Percentiles rank a stretch among this genome's conserved stretches.
Conservation (phyloP, 129 eudicot genomes). For the Mikania micrantha region DNA sequence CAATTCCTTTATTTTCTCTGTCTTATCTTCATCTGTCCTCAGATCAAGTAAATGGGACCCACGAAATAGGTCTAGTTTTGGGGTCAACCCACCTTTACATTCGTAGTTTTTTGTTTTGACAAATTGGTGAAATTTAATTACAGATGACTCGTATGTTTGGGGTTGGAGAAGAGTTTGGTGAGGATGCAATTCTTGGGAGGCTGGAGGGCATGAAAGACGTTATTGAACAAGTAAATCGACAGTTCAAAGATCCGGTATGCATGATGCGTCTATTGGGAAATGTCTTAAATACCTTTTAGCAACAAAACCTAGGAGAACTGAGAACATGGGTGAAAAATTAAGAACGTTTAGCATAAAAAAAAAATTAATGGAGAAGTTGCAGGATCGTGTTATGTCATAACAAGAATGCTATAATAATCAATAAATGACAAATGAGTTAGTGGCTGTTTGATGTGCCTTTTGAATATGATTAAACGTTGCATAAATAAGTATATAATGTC, state of each 20-base stretch:
- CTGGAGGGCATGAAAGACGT: constrained; percentile 97
- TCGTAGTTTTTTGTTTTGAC: background rate
- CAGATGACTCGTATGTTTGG: constrained; percentile 96
- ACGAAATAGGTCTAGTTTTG: too few relatives aligned
- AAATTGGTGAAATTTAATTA: constrained; percentile 14
- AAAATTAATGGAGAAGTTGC: too few relatives aligned
- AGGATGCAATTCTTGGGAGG: constrained; percentile 83
- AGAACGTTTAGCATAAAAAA: too few relatives aligned
- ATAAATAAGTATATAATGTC: background rate
- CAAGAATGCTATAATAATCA: too few relatives aligned
- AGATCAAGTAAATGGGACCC: too few relatives aligned
- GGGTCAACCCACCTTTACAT: background rate
- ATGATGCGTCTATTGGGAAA: constrained; percentile 25
- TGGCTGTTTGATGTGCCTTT: background rate
- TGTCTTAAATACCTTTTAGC: constrained; percentile 8
- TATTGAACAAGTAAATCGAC: constrained; percentile 89
- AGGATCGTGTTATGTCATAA: too few relatives aligned
- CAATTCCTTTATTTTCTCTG: too few relatives aligned
- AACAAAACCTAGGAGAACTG: background rate
- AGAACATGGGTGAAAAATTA: background rate
- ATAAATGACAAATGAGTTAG: too few relatives aligned
- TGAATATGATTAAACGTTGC: background rate
- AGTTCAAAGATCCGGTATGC: constrained; percentile 95
- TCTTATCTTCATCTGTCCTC: too few relatives aligned
- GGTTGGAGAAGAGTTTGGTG: constrained; percentile 78